Base-by-base conservation (phyloP, 2,329 filamentous ascomycete genomes). In the Sporothrix brunneoviolacea region DNA sequence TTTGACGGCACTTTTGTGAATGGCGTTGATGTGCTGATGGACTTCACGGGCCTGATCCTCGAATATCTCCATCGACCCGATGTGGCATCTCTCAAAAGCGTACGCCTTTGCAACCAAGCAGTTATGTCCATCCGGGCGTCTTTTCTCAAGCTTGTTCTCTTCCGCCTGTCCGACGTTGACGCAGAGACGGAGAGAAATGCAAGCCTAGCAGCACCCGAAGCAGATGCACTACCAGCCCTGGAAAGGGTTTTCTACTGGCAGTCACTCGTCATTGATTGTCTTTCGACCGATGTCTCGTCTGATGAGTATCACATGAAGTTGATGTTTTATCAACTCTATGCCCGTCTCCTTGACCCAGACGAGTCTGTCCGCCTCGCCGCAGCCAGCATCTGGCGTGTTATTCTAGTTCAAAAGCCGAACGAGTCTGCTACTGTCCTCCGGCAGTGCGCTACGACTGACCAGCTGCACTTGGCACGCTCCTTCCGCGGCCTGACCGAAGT, bases 1-100 rank as follows among this genome's bases (percentile, higher is more conserved):
- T 96, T 93, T 58, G 93, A 97, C 67, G 93, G 93, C 15, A 96
- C 91, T 88, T 97, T 97, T 62, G 80, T 96, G 55, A 85, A 93
- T 57, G 91, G 91, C 1, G 88, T 88, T 1, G 86, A 90, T 59
- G 76, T 82, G 4, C 78, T 93, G 58, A 76, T 97, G 28, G 91
- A 97, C 60, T 94, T 96, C 60, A 79, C 84, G 4, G 93, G 91
- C 2, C 83, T 84, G 48, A 69, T 96, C 7, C 68, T 98, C 7
- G 93, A 98, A 63, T 91, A 95, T 60, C 73, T 98, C 4, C 89
- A 95, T 63, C 80, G 87, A 9, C 86, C 91, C 0, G 88, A 95
- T 13, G 75, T 98, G 32, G 80, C 88, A 1, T 75, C 74, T 10
- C 70, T 91, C 56, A 98, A 97, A 67, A 88, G 82, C 36, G 90